phyloP scores from a whole-genome alignment of 768 basidiomycete genomes.

The Russula virescens region DNA sequence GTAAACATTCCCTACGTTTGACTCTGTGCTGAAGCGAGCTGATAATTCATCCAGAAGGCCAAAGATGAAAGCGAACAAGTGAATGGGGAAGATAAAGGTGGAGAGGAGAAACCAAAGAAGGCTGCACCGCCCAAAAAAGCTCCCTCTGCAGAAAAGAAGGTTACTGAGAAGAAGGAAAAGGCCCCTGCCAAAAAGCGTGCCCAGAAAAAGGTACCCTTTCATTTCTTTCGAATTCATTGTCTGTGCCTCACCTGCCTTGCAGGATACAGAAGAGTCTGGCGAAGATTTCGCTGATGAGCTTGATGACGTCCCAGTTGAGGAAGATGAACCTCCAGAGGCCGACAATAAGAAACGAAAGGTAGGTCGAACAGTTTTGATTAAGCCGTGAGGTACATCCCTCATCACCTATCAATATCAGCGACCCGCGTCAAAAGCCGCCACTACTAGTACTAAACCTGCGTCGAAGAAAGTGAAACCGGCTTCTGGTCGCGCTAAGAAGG shows the following conservation, averaged over 20 bases:
- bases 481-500: constrained; percentile 19
- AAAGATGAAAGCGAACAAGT: constrained; percentile 54
- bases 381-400: background rate
- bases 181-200: constrained; percentile 41
- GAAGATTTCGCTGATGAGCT: constrained; percentile 45
- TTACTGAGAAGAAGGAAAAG: constrained; percentile 41
- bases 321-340: constrained; percentile 40
- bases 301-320: constrained; percentile 42
- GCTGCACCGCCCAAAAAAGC: constrained; percentile 28
- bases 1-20: background rate
- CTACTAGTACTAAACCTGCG: constrained; percentile 15
- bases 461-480: constrained; percentile 18
- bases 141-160: constrained; percentile 40
- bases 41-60: constrained; percentile 29
- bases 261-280: constrained; percentile 38
- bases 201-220: constrained; percentile 26
- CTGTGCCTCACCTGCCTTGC: background rate
- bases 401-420: background rate
- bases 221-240: background rate
- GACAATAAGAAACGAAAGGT: constrained; percentile 69
- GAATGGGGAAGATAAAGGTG: constrained; percentile 36
- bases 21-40: background rate
- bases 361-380: constrained; percentile 12
- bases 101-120: constrained; percentile 33
- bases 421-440: background rate